Evolutionary conservation across 2,329 filamentous ascomycete species (phyloP), one percentile per base, ranked within the genome.

Genomic region (Microthyrium microscopicum): DNA sequence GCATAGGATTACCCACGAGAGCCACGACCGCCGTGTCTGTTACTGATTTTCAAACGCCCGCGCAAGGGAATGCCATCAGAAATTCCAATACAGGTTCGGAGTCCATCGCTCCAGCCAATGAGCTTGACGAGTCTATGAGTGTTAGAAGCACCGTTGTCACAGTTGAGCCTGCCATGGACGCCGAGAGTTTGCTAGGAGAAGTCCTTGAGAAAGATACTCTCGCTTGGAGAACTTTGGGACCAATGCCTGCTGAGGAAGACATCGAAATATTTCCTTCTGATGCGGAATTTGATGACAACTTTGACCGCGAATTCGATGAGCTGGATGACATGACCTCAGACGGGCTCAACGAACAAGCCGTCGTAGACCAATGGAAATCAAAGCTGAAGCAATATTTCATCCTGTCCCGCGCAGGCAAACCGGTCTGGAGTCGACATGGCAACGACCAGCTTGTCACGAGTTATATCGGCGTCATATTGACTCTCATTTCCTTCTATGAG

Each of bases 341-440:
- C 37, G 62, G 60, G 5, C 57, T 59, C 3, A 70, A 73, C 41
- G 68, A 77, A 60, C 57, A 60, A 45, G 42, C 50, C 16, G 44
- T 82, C 18, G 62, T 93, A 26, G 58, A 62, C 12, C 64, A 74
- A 41, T 98, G 85, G 85, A 89, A 84, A 51, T 72, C 78, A 24
- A 95, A 95, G 58, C 66, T 85, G 41, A 98, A 98, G 56, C 89
- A 98, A 56, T 98, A 93, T 54, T 73, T 98, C 56, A 92, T 98
- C 46, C 62, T 98, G 2, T 95, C 89, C 3, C 87, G 84, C 11
- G 87, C 91, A 7, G 89, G 89, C 15, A 98, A 98, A 53, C 91
- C 89, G 8, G 91, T 98, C 31, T 98, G 87, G 65, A 95, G 84
- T 48, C 72, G 91, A 31, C 87, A 98, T 51, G 89, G 91, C 26